A percentile compares a stretch with the other conserved stretches of the same genome.
Evolutionary conservation across 73 alveolate genomes (phyloP).

Genomic region (Paraurostyla sp.): DNA sequence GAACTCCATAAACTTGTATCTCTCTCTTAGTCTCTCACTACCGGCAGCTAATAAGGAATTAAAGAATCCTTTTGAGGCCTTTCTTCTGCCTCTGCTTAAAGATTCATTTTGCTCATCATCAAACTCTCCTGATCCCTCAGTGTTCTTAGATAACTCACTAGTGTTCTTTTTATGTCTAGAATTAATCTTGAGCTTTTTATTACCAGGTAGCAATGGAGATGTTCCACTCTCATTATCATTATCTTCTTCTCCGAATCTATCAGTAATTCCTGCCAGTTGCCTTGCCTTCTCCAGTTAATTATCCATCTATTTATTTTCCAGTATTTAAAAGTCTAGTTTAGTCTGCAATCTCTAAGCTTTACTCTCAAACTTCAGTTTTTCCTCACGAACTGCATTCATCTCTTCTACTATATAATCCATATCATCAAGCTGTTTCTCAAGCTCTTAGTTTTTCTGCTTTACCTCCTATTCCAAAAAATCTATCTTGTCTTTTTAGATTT

Average conservation of each 20-base stretch:
- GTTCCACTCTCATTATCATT: no score
- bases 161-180: no score
- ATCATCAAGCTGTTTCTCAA: not conserved
- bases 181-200: no score
- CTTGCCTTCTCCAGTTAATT: not conserved
- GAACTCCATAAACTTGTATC: conserved; percentile 1
- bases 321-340: not conserved
- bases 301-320: not conserved
- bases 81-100: not conserved
- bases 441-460: not conserved
- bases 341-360: not conserved
- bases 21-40: not conserved
- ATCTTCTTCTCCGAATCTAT: no score
- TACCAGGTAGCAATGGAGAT: no score
- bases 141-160: no score
- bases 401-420: not conserved
- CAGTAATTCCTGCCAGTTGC: no score
- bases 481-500: not conserved
- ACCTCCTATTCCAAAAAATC: not conserved
- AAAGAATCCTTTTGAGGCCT: not conserved
- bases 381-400: not conserved
- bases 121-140: no score
- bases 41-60: not conserved
- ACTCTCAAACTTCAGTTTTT: not conserved
- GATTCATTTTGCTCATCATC: no score